Evolutionary conservation across 768 basidiomycete genomes (phyloP).

Genomic region (Rhodotorula taiwanensis): DNA sequence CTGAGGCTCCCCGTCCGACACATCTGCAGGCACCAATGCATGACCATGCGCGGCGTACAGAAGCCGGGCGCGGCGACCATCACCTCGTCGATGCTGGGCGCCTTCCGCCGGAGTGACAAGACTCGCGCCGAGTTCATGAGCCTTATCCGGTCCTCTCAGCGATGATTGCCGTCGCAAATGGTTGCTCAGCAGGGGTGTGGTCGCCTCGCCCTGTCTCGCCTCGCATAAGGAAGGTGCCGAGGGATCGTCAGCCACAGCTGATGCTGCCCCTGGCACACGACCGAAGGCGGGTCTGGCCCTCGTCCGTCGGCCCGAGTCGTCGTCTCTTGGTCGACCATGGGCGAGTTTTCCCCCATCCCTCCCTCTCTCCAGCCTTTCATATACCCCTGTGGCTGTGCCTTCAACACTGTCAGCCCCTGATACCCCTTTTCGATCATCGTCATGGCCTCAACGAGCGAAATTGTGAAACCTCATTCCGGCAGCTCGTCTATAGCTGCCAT

Average conservation of each 20-base stretch:
- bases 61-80: constrained; percentile 93
- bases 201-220: too few relatives aligned
- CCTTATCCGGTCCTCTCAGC: constrained; percentile 51
- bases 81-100: constrained; percentile 96
- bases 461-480: too few relatives aligned
- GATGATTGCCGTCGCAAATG: neutral
- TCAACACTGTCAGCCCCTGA: neutral
- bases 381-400: neutral
- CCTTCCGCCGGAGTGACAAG: constrained; percentile 97
- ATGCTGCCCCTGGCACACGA: too few relatives aligned
- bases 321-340: too few relatives aligned
- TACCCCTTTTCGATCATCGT: too few relatives aligned
- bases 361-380: neutral
- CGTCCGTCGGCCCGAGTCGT: too few relatives aligned
- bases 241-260: too few relatives aligned
- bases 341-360: too few relatives aligned
- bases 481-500: too few relatives aligned
- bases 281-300: too few relatives aligned
- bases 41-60: constrained; percentile 99
- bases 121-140: constrained; percentile 94
- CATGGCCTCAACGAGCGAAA: constrained; percentile 1
- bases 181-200: too few relatives aligned
- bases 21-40: constrained; percentile 87
- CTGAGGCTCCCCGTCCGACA: neutral
- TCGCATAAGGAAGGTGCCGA: too few relatives aligned